A percentile compares a stretch with the other conserved stretches of the same genome.
Evolutionary conservation across 1,284 basidiomycete species (phyloP).

Genomic region (Agroathelia rolfsii): DNA sequence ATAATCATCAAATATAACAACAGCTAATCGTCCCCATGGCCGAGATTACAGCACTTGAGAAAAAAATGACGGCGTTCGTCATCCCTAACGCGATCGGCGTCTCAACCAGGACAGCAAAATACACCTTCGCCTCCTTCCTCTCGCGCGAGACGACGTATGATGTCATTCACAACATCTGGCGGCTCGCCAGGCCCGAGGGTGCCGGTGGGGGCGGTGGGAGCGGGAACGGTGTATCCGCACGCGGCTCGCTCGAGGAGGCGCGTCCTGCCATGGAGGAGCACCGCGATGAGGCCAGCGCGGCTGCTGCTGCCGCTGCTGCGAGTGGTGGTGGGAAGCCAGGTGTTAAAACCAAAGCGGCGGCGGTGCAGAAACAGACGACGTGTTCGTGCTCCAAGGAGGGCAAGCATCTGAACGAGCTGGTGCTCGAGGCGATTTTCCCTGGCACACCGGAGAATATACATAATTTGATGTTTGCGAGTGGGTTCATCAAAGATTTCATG

Average conservation of each 20-base stretch:
- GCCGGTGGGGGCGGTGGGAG: constrained; percentile 28
- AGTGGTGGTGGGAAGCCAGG: constrained; percentile 8
- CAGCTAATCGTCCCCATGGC: constrained; percentile 88
- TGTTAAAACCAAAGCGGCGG: constrained; percentile 7
- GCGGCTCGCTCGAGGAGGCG: constrained; percentile 10
- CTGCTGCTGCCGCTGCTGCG: constrained; percentile 13
- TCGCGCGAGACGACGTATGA: constrained; percentile 94
- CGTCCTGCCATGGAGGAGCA: constrained; percentile 10
- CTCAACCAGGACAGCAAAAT: constrained; percentile 73
- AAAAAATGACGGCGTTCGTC: constrained; percentile 97
- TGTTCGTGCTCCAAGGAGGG: constrained; percentile 72
- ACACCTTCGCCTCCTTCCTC: constrained; percentile 94
- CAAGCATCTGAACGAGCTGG: constrained; percentile 65
- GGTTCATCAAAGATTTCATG: constrained; percentile 94
- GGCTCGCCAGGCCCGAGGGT: constrained; percentile 77
- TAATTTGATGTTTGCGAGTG: constrained; percentile 92
- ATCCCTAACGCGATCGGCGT: constrained; percentile 97
- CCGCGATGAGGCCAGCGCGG: too few species aligned
- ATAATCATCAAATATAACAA: too few species aligned
- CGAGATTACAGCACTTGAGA: constrained; percentile 86
- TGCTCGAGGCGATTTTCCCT: constrained; percentile 74
- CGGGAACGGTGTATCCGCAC: constrained; percentile 16
- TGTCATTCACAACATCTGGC: constrained; percentile 95
- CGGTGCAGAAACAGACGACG: constrained; percentile 44
- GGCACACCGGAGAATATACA: constrained; percentile 93